Evolutionary conservation across 179 eudicot species (phyloP), one percentile per base, ranked within the genome.

Genomic region (Beta corolliflora): DNA sequence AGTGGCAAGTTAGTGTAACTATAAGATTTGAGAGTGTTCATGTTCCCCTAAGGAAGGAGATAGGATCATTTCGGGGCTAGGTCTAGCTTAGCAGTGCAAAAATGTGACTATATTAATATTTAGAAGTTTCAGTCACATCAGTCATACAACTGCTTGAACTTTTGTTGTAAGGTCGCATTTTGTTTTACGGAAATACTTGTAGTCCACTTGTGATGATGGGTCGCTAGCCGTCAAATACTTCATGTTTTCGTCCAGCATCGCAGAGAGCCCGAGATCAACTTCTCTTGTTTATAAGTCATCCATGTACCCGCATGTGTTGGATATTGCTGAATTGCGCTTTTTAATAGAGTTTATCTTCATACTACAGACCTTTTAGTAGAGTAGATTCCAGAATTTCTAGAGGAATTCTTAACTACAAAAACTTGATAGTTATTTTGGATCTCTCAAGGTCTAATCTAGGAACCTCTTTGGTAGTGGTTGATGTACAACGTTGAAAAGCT

Each of bases 261-360:
- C 94, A 9, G 96, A 96, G 76, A 86, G 85, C 69, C 80, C 92
- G 83, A 90, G 81, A 86, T 91, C 97, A 70, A 94, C 98, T 56
- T 94, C 97, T 84, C 96, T 96, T 76, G 97, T 94, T 61, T 25
- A 94, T 96, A 82, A 96, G 99, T 82, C 97, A 96, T 86, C 97
- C 98, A 88, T 97, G 98, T 96, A 88, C 11, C 1, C 3, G 29
- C 7, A 50, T 11, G 21, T 72, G 13, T 9, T 71, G 18, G 18
- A 36, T 55, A 60, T 64, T 55, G 59, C 15, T n/a, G 11, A n/a
- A 50, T 41, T 13, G 71, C 15, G 0, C 29, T 25, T 53, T 12
- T 29, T 9, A 14, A 25, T 8, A 72, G 25, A 44, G 50, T 14
- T 55, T 0, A 73, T 73, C 5, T 50, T 55, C 45, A 2, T 16